Conservation (phyloP, 139 green algal species). For the Chlorella sp. region DNA sequence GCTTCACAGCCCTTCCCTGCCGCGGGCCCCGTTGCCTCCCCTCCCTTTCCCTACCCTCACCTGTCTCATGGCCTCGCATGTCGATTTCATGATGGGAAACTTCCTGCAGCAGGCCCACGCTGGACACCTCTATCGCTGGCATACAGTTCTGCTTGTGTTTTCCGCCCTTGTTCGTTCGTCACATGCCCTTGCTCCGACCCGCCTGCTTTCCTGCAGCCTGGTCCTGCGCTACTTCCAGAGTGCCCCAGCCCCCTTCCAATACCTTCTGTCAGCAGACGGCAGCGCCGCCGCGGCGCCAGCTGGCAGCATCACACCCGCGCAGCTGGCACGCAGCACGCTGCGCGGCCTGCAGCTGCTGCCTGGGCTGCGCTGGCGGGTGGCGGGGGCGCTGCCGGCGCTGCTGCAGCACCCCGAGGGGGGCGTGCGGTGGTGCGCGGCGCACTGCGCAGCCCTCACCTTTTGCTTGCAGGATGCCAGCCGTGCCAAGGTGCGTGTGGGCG, state of each 20-base stretch:
- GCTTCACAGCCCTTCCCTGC: neutral
- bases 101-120: neutral
- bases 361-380: slow-evolving; percentile 50
- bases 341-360: slow-evolving; percentile 63
- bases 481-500: neutral
- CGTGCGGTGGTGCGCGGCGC: slow-evolving; percentile 62
- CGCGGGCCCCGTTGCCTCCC: neutral
- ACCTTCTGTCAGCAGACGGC: slow-evolving; percentile 19
- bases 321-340: slow-evolving; percentile 60
- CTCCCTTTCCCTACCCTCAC: too few species aligned
- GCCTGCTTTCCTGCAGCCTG: slow-evolving; percentile 36
- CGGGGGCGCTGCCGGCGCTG: slow-evolving; percentile 47
- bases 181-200: too few species aligned
- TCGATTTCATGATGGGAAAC: neutral
- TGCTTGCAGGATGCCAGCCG: slow-evolving; percentile 50
- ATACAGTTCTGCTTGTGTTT: too few species aligned
- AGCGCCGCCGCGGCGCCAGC: neutral
- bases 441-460: slow-evolving; percentile 55
- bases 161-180: too few species aligned
- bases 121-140: too few species aligned
- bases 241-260: slow-evolving; percentile 36
- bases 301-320: neutral
- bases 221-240: slow-evolving; percentile 51
- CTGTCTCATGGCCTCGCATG: too few species aligned
- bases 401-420: slow-evolving; percentile 56